phyloP scores from a whole-genome alignment of 805 yeast genomes.

The Candida hungchunana region DNA sequence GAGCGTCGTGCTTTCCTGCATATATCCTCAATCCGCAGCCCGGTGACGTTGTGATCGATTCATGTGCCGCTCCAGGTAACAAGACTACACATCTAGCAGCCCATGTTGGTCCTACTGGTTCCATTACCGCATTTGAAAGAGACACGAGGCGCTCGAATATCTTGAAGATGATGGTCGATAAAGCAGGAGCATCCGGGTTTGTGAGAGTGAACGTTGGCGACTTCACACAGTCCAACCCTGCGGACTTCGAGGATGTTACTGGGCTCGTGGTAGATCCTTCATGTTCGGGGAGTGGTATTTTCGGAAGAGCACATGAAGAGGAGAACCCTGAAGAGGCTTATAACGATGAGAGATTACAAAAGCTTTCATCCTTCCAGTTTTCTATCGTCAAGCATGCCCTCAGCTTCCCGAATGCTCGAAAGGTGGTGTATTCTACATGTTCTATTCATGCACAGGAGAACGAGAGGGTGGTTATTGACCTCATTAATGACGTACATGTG shows the following conservation, averaged over 20 bases:
- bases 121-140: slow-evolving; percentile 82
- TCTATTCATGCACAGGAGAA: slow-evolving; percentile 92
- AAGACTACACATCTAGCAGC: slow-evolving; percentile 93
- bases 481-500: slow-evolving; percentile 64
- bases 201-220: slow-evolving; percentile 50
- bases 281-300: slow-evolving; percentile 96
- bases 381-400: slow-evolving; percentile 87
- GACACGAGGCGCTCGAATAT: slow-evolving; percentile 69
- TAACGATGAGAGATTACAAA: slow-evolving; percentile 53
- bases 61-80: slow-evolving; percentile 98
- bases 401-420: slow-evolving; percentile 67
- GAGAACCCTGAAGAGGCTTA: slow-evolving; percentile 42
- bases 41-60: slow-evolving; percentile 72
- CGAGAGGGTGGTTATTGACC: slow-evolving; percentile 82
- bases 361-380: slow-evolving; percentile 81
- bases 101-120: slow-evolving; percentile 37
- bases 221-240: slow-evolving; percentile 40
- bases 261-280: slow-evolving; percentile 94
- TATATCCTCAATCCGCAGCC: slow-evolving; percentile 62
- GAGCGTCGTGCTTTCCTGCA: slow-evolving; percentile 97
- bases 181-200: slow-evolving; percentile 58
- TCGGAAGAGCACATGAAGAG: slow-evolving; percentile 54
- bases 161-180: slow-evolving; percentile 69
- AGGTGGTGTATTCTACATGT: slow-evolving; percentile 91
- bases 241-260: slow-evolving; percentile 58